Conservation (phyloP, 148 eudicot species). For the Fagopyrum tataricum region DNA sequence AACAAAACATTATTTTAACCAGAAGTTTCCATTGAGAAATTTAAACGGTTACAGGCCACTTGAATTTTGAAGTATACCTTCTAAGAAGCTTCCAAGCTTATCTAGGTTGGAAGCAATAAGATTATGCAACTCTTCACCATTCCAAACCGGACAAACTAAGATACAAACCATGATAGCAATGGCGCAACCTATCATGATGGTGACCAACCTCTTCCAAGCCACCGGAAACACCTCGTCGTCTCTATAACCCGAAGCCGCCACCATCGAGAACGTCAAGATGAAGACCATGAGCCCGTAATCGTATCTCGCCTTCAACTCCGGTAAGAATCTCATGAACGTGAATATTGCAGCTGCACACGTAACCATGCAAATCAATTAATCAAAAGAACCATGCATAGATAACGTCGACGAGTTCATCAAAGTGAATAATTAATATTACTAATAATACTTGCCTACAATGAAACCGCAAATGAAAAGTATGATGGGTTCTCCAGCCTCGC, state of each 20-base stretch:
- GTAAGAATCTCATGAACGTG: conserved; percentile 49
- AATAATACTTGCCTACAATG: conserved; percentile 27
- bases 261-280: conserved; percentile 51
- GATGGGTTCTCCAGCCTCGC: conserved; percentile 27
- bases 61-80: conserved; percentile 26
- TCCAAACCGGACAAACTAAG: conserved; percentile 67
- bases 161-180: conserved; percentile 36
- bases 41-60: neutral
- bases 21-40: neutral
- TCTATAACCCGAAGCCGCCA: conserved; percentile 50
- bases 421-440: too few relatives aligned
- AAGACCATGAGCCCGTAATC: conserved; percentile 65
- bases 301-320: conserved; percentile 52
- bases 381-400: neutral
- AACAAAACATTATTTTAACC: neutral
- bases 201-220: conserved; percentile 39
- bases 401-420: neutral
- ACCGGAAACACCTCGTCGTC: conserved; percentile 39
- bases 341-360: conserved; percentile 29
- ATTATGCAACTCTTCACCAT: conserved; percentile 63
- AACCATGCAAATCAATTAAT: neutral
- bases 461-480: conserved; percentile 39
- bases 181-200: conserved; percentile 41
- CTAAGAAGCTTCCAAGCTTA: conserved; percentile 40
- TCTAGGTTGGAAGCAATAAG: conserved; percentile 35